Base-by-base conservation (phyloP, 164 flowering plant species). In the Macadamia tetraphylla region DNA sequence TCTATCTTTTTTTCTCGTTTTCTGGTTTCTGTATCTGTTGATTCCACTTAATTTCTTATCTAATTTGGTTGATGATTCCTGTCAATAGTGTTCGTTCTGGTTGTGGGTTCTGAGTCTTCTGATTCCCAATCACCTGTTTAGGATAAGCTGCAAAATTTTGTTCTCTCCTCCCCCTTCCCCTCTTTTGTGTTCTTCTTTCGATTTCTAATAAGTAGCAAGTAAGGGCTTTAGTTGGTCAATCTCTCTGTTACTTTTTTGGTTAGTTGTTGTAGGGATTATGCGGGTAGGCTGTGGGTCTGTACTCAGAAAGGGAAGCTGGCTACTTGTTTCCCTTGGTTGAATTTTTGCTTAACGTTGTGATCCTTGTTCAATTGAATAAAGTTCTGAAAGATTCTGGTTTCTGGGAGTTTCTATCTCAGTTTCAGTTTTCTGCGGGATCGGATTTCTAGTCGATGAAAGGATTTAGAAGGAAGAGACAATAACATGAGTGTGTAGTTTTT, bases 361-460 rank as follows among this genome's bases (percentile, higher is more conserved):
- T 66, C 42, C 43, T 66, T 66, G 35, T 35, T 48, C 29, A 23
- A 23, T 63, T 63, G 32, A 23, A 2, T 63, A 35, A 63, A 63
- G 42, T 64, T 30, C 29, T 30, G 42, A 49, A 13, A 29, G 55
- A 3, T 63, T 23, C 29, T 31, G 29, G 35, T 48, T 23, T 23
- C 23, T 32, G 17, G 18, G 32, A 44, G 46, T 10, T 63, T 44
- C 18, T 11, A 44, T 44, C 44, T 44, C 1, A 17, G 30, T 58
- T 43, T 30, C 51, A 11, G 7, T 35, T 3, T 46, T 46, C 12
- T 46, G 1, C 8, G 51, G 17, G 9, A 29, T 67, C 10, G 11
- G 30, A 58, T 58, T 58, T 67, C 40, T 58, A 35, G 23, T 23
- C 52, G 13, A 15, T 43, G 40, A n/a, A 51, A 29, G 62, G 40